Evolutionary conservation across 441 rosid genomes (phyloP).

Genomic region (Flueggea neowawraea): DNA sequence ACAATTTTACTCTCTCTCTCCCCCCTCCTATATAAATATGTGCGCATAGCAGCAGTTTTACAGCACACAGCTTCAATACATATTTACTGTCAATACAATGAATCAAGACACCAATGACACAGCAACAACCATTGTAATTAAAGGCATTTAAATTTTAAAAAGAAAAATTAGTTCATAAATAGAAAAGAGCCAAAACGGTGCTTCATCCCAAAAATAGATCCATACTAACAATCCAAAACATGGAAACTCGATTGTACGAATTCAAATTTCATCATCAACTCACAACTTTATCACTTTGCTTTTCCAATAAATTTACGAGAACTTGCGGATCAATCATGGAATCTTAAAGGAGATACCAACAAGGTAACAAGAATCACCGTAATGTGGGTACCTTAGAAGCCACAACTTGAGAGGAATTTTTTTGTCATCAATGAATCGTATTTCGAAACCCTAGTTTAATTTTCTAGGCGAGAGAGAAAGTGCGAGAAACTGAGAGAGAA

Average conservation of each 20-base stretch:
- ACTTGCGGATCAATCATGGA: neutral
- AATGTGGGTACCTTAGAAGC: neutral
- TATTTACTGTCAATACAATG: too few species aligned
- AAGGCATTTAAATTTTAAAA: too few species aligned
- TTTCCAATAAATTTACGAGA: neutral
- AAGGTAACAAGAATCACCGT: neutral
- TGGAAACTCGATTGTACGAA: neutral
- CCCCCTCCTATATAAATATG: too few species aligned
- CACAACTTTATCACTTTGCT: neutral
- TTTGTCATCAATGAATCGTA: neutral
- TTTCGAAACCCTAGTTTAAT: neutral
- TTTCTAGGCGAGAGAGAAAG: too few species aligned
- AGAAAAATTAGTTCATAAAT: too few species aligned
- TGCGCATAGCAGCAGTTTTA: too few species aligned
- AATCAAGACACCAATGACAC: too few species aligned
- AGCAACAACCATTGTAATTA: too few species aligned
- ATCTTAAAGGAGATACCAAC: neutral
- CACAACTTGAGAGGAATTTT: neutral
- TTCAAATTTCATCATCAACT: neutral
- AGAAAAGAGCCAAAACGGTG: neutral
- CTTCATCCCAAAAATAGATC: neutral
- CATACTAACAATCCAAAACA: neutral
- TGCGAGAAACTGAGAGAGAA: too few species aligned
- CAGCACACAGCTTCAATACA: too few species aligned
- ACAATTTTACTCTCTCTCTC: too few species aligned